Percentiles rank a stretch among this genome's conserved stretches.
Conservation (phyloP, 2,329 filamentous ascomycete genomes). For the Trichocomaceae sp. region DNA sequence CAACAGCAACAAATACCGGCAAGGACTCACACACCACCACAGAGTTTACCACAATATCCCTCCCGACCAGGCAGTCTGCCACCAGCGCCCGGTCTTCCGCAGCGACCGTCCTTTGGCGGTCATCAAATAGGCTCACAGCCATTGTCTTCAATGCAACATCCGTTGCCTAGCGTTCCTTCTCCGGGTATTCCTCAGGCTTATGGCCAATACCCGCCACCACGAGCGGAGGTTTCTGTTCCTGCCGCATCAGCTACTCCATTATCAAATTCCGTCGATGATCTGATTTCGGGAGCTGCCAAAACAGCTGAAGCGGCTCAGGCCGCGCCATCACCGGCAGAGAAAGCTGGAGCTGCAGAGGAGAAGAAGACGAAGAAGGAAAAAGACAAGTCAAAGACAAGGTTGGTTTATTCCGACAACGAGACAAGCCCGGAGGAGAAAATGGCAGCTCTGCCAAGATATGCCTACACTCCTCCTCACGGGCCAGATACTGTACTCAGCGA, state of each 20-base stretch:
- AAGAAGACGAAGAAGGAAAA: slow-evolving; percentile 62
- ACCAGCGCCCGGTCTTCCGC: slow-evolving; percentile 52
- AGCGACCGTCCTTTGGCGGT: slow-evolving; percentile 53
- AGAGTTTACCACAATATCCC: slow-evolving; percentile 31
- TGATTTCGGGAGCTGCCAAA: slow-evolving; percentile 45
- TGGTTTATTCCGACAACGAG: slow-evolving; percentile 76
- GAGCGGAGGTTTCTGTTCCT: slow-evolving; percentile 26
- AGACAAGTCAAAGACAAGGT: slow-evolving; percentile 58
- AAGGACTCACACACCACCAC: slow-evolving; percentile 39
- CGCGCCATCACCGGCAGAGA: slow-evolving; percentile 30
- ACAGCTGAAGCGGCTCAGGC: slow-evolving; percentile 35
- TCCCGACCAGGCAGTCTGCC: slow-evolving; percentile 50
- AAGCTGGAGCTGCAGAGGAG: slow-evolving; percentile 46
- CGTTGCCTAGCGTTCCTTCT: slow-evolving; percentile 34
- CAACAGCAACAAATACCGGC: slow-evolving; percentile 38
- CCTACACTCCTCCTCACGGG: slow-evolving; percentile 50
- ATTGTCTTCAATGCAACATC: slow-evolving; percentile 53
- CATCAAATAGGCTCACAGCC: slow-evolving; percentile 48
- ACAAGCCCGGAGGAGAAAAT: slow-evolving; percentile 85
- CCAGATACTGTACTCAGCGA: slow-evolving; percentile 31
- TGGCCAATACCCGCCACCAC: slow-evolving; percentile 28
- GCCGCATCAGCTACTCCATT: slow-evolving; percentile 22
- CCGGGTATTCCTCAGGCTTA: slow-evolving; percentile 20
- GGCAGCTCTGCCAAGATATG: slow-evolving; percentile 70
- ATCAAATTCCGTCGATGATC: slow-evolving; percentile 45